phyloP scores from a whole-genome alignment of 2,329 filamentous ascomycete genomes.

The Chrysosporium queenslandicum region DNA sequence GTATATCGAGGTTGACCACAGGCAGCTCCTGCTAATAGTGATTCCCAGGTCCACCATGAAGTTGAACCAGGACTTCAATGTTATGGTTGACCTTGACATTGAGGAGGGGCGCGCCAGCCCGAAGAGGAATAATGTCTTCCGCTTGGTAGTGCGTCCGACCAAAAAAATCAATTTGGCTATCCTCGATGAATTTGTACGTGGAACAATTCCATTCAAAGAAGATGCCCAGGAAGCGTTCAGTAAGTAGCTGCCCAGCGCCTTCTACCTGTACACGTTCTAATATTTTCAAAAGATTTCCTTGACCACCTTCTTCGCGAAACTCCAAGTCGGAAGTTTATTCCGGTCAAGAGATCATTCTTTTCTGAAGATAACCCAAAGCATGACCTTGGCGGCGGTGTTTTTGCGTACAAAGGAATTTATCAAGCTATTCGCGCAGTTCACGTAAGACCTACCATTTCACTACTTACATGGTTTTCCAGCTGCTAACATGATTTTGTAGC shows the following conservation, averaged over 20 bases:
- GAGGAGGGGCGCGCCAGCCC: constrained; percentile 44
- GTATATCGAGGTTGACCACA: not conserved
- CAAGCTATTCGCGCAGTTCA: constrained; percentile 70
- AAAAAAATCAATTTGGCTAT: constrained; percentile 58
- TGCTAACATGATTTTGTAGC: constrained; percentile 26
- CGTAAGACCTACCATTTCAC: constrained; percentile 29
- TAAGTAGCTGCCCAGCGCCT: constrained; percentile 28
- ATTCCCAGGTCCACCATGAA: constrained; percentile 29
- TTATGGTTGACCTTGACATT: constrained; percentile 62
- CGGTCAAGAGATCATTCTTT: constrained; percentile 80
- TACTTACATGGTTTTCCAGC: not conserved
- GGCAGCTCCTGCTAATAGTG: constrained; percentile 12
- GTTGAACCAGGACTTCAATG: constrained; percentile 40
- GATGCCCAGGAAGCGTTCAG: constrained; percentile 68
- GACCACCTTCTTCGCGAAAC: constrained; percentile 78
- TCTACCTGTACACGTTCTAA: constrained; percentile 3
- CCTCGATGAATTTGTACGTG: constrained; percentile 56
- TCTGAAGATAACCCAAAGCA: constrained; percentile 40
- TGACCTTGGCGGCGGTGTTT: constrained; percentile 55
- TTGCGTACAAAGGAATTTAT: constrained; percentile 83
- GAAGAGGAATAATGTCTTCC: constrained; percentile 43
- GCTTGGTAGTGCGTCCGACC: constrained; percentile 54
- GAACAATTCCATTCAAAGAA: constrained; percentile 52
- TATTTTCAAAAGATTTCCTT: constrained; percentile 55
- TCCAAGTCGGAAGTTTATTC: constrained; percentile 57